Evolutionary conservation across 2,329 filamentous ascomycete species (phyloP), one percentile per base, ranked within the genome.

Genomic region (Boeremia lycopersici): DNA sequence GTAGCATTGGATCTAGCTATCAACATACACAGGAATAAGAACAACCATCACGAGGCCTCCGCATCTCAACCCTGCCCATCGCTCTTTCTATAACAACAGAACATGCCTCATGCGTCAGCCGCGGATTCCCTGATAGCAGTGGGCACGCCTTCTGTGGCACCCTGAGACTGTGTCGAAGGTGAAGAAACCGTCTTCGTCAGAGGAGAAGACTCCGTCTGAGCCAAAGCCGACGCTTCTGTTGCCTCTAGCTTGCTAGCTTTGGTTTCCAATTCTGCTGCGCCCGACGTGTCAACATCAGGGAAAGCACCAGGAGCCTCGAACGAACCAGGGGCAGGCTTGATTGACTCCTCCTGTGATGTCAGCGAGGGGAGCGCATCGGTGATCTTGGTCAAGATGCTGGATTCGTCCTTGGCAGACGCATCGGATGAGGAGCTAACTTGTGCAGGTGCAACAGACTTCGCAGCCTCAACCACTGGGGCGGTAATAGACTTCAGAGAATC

Each of bases 261-360:
- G 15, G 23, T 41, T 30, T 49, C 36, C 15, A 45, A 6, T 17
- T 35, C 39, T 13, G 47, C 45, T 13, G 54, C 49, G 13, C 47
- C 43, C 35, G 38, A 17, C 39, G 31, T 29, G 9, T 39, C 57
- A 13, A 48, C 50, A 4, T 50, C 61, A 31, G 65, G 62, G 43
- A 65, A 68, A 2, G 63, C 62, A 25, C 65, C 64, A 12, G 62
- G 65, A 4, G 62, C 61, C 9, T 64, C 63, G 6, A 56, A 52
- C 13, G 63, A 61, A 1, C 59, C 63, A 26, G 55, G 42, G 6
- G 48, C 53, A 8, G 50, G 56, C 48, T 35, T 54, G 42, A 26
- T 30, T 5, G 33, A 50, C 10, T 35, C 50, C 15, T 43, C 53
- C 43, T 43, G 47, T 23, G 52, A 38, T n/a, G 43, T 43, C 31